Evolutionary conservation across 129 eudicot genomes (phyloP), one percentile per base, ranked within the genome.

Genomic region (Pulicaria dysenterica): DNA sequence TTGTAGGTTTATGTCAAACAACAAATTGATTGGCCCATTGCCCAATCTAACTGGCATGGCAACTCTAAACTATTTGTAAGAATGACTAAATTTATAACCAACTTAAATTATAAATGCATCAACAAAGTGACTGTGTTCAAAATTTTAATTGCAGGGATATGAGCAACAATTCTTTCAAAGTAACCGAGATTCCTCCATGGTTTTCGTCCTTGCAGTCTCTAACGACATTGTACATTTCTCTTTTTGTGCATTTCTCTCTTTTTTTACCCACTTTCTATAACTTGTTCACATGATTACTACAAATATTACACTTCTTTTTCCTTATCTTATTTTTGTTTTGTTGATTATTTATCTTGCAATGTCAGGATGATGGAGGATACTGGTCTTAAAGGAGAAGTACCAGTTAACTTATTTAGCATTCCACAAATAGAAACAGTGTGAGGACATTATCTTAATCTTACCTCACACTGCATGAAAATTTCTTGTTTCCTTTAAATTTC

Each of bases 131-230:
- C 2, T 24, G 31, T 50, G 14, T 14, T 12, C 47, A 43, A 62
- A 57, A 43, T 51, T 2, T 71, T 50, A 64, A 64, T 47, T 79
- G 60, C 85, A 88, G 95, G 86, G 95, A 91, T 64, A 70, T 94
- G 85, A 90, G 98, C 93, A 94, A 94, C 72, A 94, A 94, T 80
- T 68, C 87, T 43, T 94, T 94, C 62, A 67, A 67, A 31, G 55
- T 76, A 5, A 73, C 98, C 42, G 84, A 80, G 62, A 44, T 90
- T 77, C 97, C 98, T n/a, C 61, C 82, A 58, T 93, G 95, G 96
- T 44, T 93, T 72, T 46, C 86, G 40, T 74, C 89, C 64, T 69
- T 93, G 68, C 80, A 72, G 51, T 85, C 92, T 76, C 78, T 93
- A 75, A 89, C 92, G 65, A 85, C 96, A 79, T 51, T 93, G 98